A percentile compares a stretch with the other conserved stretches of the same genome.
phyloP scores from a whole-genome alignment of 208 protist genomes.

The Crithidia fasciculata region DNA sequence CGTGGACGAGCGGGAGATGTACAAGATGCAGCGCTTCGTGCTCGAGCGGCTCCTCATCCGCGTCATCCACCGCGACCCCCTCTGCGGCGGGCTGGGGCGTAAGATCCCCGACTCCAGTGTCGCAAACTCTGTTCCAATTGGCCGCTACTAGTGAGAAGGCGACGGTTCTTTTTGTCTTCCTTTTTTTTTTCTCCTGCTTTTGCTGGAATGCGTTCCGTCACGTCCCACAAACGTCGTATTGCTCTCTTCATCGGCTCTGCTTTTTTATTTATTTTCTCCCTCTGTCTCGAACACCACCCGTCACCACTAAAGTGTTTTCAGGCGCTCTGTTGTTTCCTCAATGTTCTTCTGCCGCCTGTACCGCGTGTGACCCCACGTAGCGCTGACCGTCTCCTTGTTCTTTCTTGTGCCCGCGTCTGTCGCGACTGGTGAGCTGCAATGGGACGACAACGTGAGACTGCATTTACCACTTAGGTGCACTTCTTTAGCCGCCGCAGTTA shows the following conservation, averaged over 20 bases:
- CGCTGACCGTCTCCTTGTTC: not conserved
- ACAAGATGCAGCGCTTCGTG: constrained; percentile 84
- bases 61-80: constrained; percentile 21
- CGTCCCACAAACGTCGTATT: too few relatives aligned
- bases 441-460: too few relatives aligned
- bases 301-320: too few relatives aligned
- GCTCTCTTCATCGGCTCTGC: not conserved
- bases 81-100: constrained; percentile 21
- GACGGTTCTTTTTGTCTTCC: not conserved
- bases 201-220: not conserved
- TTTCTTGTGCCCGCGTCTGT: too few relatives aligned
- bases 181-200: constrained; percentile 2
- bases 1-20: constrained; percentile 73
- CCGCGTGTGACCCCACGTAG: too few relatives aligned
- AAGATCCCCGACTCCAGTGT: constrained; percentile 16
- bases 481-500: too few relatives aligned
- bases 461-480: too few relatives aligned
- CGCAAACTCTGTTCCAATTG: constrained; percentile 17
- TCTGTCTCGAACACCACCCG: not conserved
- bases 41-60: constrained; percentile 71
- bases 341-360: too few relatives aligned
- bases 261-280: constrained; percentile 8
- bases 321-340: constrained; percentile 1
- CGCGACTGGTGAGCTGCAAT: too few relatives aligned
- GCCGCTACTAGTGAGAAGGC: constrained; percentile 1